A percentile compares a stretch with the other conserved stretches of the same genome.
These are phyloP conservation scores for Elaeagnus macrophylla DNA, from an alignment of 306 rosid species.

Conservation along the genomic window DNA sequence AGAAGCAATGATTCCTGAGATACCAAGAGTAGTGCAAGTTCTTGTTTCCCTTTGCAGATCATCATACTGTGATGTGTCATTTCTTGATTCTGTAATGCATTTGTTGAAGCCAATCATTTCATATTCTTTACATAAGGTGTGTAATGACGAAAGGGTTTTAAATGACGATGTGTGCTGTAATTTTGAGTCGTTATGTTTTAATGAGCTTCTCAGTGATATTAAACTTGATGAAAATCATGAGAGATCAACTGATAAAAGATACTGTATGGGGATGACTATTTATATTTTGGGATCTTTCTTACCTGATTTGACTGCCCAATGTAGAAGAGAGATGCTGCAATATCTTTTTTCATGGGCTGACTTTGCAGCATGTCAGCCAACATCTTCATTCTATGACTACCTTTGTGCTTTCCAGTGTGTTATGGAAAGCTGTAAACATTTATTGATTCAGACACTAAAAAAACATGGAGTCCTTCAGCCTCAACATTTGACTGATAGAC, in stretches of 20 bases:
- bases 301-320: slow-evolving; percentile 60
- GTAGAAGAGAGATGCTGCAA: slow-evolving; percentile 61
- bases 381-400: slow-evolving; percentile 65
- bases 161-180: slow-evolving; percentile 58
- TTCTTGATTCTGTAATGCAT: slow-evolving; percentile 64
- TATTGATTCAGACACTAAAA: slow-evolving; percentile 45
- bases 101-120: slow-evolving; percentile 80
- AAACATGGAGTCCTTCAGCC: slow-evolving; percentile 51
- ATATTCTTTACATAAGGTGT: slow-evolving; percentile 58
- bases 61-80: slow-evolving; percentile 76
- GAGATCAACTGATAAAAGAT: slow-evolving; percentile 33
- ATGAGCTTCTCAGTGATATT: slow-evolving; percentile 51
- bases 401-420: slow-evolving; percentile 72
- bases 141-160: slow-evolving; percentile 52
- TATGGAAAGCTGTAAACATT: slow-evolving; percentile 54
- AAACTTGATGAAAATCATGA: slow-evolving; percentile 31
- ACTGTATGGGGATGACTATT: slow-evolving; percentile 59
- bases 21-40: slow-evolving; percentile 72
- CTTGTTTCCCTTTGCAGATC: slow-evolving; percentile 69
- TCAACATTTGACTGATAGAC: slow-evolving; percentile 30
- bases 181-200: slow-evolving; percentile 81
- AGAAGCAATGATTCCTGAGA: slow-evolving; percentile 90
- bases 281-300: slow-evolving; percentile 73
- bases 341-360: slow-evolving; percentile 50
- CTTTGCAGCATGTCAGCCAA: slow-evolving; percentile 59